These are phyloP conservation scores for Pseudoneurospora amorphoporcata DNA, from an alignment of 495 filamentous ascomycete genomes.

Conservation along the genomic window DNA sequence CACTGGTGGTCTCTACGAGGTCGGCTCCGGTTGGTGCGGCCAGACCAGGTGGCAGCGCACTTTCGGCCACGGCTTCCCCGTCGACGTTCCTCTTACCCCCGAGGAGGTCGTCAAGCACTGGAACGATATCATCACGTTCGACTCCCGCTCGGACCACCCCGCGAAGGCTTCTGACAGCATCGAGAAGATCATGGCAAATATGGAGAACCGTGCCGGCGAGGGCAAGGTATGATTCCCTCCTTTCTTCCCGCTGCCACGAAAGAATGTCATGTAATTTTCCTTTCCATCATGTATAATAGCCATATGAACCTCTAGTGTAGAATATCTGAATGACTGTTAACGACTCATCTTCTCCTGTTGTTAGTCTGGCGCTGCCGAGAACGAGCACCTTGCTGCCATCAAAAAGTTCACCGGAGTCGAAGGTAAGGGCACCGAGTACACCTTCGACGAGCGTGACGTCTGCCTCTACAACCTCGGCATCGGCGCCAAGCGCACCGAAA, in stretches of 20 bases:
- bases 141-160: conserved; percentile 84
- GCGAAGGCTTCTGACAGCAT: conserved; percentile 65
- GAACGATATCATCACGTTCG: conserved; percentile 75
- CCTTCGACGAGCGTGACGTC: conserved; percentile 74
- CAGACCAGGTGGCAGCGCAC: conserved; percentile 90
- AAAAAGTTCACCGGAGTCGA: conserved; percentile 64
- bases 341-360: conserved; percentile 12
- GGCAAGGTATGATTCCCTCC: conserved; percentile 38
- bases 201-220: conserved; percentile 56
- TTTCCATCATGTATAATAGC: conserved; percentile 17
- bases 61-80: conserved; percentile 85
- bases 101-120: conserved; percentile 74
- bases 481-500: conserved; percentile 86
- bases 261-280: conserved; percentile 6
- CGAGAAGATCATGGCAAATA: conserved; percentile 85
- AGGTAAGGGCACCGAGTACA: conserved; percentile 65
- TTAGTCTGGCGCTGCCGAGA: conserved; percentile 25
- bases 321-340: conserved; percentile 18
- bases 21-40: conserved; percentile 89
- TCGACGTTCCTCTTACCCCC: conserved; percentile 77
- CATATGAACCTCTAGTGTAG: conserved; percentile 19
- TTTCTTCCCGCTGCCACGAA: conserved; percentile 9
- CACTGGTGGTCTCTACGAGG: conserved; percentile 90
- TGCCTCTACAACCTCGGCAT: conserved; percentile 95
- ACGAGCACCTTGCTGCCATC: conserved; percentile 56